Evolutionary conservation across 164 flowering plant genomes (phyloP), one percentile per base, ranked within the genome.

Genomic region (Protea cynaroides): DNA sequence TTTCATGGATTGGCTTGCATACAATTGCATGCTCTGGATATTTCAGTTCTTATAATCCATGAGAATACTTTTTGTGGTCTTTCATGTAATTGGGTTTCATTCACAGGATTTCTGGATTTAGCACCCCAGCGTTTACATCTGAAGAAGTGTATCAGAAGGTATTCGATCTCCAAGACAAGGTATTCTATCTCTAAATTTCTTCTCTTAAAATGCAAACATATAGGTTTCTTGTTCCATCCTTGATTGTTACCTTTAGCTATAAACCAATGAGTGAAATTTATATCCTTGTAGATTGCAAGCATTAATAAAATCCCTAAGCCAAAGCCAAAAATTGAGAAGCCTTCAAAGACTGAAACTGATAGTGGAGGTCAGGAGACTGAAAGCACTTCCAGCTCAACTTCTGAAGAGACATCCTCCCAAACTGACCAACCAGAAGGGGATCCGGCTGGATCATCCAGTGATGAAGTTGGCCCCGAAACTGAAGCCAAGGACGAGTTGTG

Each of bases 281-380:
- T 47, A n/a, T 19, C 25, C 60, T 58, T 76, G 2, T 65, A 95
- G 99, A 94, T 90, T 56, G 69, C 83, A 8, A 79, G 77, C 10
- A 63, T 92, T 19, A 84, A 90, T 49, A 80, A 73, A 78, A 92
- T 95, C 54, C 94, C 96, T 25, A 91, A 94, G 78, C 99, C 99
- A 61, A 94, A 89, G 80, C 99, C 97, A 7, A 89, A 94, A 64
- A 70, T 85, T 51, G 96, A 86, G 80, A 88, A 86, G 74, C 86
- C 89, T 19, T 57, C 47, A n/a, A 87, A 75, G 75, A 86, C 82
- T 63, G 91, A 86, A 73, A 77, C 84, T 0, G 84, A 74, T 11
- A 74, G 69, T 62, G 65, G 37, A 21, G 73, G 18, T 56, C 50
- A 29, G 7, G 74, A 69, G 37, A 61, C 64, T 52, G 59, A 43